Evolutionary conservation across 208 protist genomes (phyloP), one percentile per base, ranked within the genome.

Genomic region (Leishmania major): DNA sequence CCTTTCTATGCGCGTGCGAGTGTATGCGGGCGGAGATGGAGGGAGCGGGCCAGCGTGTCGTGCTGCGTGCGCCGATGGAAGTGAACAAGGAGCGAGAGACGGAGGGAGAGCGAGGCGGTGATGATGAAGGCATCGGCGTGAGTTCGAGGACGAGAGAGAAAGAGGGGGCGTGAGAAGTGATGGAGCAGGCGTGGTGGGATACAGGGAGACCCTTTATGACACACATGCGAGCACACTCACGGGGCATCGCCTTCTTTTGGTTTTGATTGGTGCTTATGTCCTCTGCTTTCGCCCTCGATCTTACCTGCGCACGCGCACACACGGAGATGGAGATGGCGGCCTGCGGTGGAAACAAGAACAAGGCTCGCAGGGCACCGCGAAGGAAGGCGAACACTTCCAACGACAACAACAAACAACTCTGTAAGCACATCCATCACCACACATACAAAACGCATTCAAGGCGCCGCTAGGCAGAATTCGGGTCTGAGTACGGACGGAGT

Each of bases 401-500:
- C 25, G 47, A 45, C 35, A 35, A 75, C 31, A 15, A 51, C 10
- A 57, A 51, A 75, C 13, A 77, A 55, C 8, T 37, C 28, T 22
- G 15, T 37, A 40, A 15, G 17, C 35, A 13, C 51, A 75, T 45
- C 35, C 2, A 19, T 13, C 45, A 37, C 71, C 71, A 75, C 71
- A 75, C 35, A n/a, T 35, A 35, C 10, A 25, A 43, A n/a, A 72
- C 13, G 10, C 37, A 74, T n/a, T 31, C 70, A 15, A 35, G 7
- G 45, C 40, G 11, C 45, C 62, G 3, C 75, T 51, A 83, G 22
- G 64, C 51, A 4, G 79, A 78, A 53, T 90, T 78, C 40, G 89
- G 89, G 17, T 89, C 86, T 1, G 87, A 84, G 83, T 95, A 97
- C 40, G 87, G 79, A n/a, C 92, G 92, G 10, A 97, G 87, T 40